phyloP scores from a whole-genome alignment of 345 rosid genomes.

The Limnanthes douglasii region DNA sequence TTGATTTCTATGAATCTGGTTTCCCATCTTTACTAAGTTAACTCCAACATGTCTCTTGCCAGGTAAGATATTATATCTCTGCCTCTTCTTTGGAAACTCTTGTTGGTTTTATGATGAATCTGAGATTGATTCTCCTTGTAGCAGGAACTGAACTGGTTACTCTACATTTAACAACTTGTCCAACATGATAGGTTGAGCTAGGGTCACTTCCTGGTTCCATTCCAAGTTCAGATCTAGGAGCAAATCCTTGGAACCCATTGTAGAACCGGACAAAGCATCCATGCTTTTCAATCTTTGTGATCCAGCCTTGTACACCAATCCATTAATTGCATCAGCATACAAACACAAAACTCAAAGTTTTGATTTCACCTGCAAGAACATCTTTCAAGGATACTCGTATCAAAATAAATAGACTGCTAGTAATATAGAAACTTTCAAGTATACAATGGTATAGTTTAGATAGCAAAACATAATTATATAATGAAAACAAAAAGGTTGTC shows the following conservation, averaged over 20 bases:
- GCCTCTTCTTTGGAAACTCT: too few species aligned
- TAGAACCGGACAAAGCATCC: conserved; percentile 94
- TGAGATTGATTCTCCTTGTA: conserved; percentile 66
- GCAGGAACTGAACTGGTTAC: conserved; percentile 46
- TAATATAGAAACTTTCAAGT: too few species aligned
- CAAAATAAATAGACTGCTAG: too few species aligned
- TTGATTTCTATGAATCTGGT: too few species aligned
- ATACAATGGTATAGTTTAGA: too few species aligned
- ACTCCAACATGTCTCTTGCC: too few species aligned
- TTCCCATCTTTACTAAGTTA: too few species aligned
- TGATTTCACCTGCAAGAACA: conserved; percentile 78
- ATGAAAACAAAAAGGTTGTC: too few species aligned
- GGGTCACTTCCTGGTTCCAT: conserved; percentile 65
- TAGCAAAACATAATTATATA: too few species aligned
- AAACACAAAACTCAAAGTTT: conserved; percentile 72
- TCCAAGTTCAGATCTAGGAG: conserved; percentile 84
- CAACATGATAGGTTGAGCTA: conserved; percentile 56
- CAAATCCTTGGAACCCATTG: conserved; percentile 96
- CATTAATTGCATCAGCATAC: conserved; percentile 73
- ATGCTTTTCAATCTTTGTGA: conserved; percentile 81
- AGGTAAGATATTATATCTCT: too few species aligned
- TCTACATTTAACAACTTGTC: conserved; percentile 96
- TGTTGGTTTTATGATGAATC: conserved; percentile 57
- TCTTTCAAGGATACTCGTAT: too few species aligned
- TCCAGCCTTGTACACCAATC: conserved; percentile 91